Percentiles rank a stretch among this genome's conserved stretches.
phyloP scores from a whole-genome alignment of 768 basidiomycete genomes.

The Termitomyces sp. region DNA sequence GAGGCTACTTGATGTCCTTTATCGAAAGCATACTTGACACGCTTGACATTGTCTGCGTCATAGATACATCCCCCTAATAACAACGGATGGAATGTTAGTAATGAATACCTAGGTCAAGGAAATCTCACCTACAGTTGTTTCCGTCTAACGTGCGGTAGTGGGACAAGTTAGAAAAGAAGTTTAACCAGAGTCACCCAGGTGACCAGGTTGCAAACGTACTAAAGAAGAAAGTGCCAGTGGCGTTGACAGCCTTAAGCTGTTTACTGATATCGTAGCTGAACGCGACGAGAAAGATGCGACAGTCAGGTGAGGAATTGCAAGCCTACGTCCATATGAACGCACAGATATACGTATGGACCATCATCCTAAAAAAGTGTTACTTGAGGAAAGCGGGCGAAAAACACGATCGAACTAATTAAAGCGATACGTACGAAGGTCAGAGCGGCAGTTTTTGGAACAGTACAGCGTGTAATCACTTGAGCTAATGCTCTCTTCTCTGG shows the following conservation, averaged over 20 bases:
- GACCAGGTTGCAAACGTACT: constrained; percentile 13
- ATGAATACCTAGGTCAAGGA: background rate
- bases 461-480: constrained; percentile 14
- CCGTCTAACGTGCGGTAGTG: constrained; percentile 15
- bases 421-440: constrained; percentile 14
- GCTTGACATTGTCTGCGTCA: constrained; percentile 17
- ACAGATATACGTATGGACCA: constrained; percentile 13
- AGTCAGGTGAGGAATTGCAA: background rate
- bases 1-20: constrained; percentile 28
- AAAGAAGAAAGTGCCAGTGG: constrained; percentile 26
- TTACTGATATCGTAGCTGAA: constrained; percentile 10
- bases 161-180: background rate
- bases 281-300: background rate
- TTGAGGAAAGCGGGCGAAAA: background rate
- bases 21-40: constrained; percentile 22
- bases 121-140: constrained; percentile 18
- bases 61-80: constrained; percentile 27
- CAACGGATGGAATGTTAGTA: background rate
- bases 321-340: background rate
- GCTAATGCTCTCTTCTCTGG: constrained; percentile 11
- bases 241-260: constrained; percentile 11
- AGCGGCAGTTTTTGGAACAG: constrained; percentile 14
- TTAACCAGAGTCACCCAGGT: too few species aligned
- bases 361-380: constrained; percentile 10
- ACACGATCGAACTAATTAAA: background rate